Evolutionary conservation across 441 rosid species (phyloP), one percentile per base, ranked within the genome.

Genomic region (Croton laevigatus): DNA sequence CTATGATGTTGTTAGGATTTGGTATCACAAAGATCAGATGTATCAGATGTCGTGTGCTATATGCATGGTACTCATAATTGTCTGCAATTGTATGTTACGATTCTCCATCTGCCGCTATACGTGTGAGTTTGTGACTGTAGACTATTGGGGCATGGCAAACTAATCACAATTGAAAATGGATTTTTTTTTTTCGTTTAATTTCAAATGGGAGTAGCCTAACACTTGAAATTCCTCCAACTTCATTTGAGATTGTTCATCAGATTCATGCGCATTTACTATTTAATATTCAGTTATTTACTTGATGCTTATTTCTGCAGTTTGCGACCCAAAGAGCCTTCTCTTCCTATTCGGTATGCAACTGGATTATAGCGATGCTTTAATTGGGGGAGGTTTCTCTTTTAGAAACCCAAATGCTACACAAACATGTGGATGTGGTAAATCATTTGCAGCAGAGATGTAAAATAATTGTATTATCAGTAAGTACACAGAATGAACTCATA

Each of bases 241-340:
- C 38, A 61, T 17, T 13, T 44, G 48, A 0, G 14, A 22, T 48
- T 59, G 40, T 59, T 69, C 8, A 6, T 45, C 57, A 36, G 8
- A 19, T 52, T 3, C 44, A 4, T 27, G 0, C 40, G 2, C 54
- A 16, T 22, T 54, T 48, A 7, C 19, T 12, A 8, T 3, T 14
- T 40, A 40, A 7, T 40, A 9, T 40, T 16, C 7, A 9, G 23
- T 0, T 2, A 42, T 61, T 68, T n/a, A 6, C 34, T 61, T 6
- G 49, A 13, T 16, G 10, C 49, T 73, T 71, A 57, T 27, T 76
- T 45, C 76, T 80, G 87, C 93, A 94, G 99, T 94, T 72, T 90
- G 96, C 79, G 99, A 94, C 88, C 97, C 99, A 1, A 94, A 94
- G 88, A 94, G 99, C 86, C 94, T 94, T 60, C 99, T 94, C 14